Percentiles rank a stretch among this genome's conserved stretches.
These are phyloP conservation scores for Solanum hybrid DNA, from an alignment of 305 asterid species.

Conservation along the genomic window DNA sequence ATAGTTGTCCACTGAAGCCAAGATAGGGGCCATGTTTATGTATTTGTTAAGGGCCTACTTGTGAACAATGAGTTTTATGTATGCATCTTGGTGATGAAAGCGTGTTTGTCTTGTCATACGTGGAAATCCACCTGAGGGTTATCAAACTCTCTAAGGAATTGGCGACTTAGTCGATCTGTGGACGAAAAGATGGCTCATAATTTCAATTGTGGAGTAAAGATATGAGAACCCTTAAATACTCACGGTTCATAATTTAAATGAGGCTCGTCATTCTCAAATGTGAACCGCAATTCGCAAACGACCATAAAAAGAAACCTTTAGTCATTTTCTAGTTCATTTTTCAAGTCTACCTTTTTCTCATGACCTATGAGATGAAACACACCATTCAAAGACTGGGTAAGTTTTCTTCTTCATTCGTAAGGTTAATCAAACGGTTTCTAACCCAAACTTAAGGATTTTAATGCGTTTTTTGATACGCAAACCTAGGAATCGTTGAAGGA, in stretches of 20 bases:
- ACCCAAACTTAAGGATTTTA: neutral
- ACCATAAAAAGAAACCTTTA: neutral
- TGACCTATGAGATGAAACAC: neutral
- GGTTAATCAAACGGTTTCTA: neutral
- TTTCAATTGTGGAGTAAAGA: too few relatives aligned
- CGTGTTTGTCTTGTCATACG: fast-evolving
- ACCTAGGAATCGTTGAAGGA: neutral
- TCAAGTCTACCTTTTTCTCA: neutral
- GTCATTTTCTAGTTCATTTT: fast-evolving
- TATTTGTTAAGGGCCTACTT: too few relatives aligned
- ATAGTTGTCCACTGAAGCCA: too few relatives aligned
- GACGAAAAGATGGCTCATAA: neutral
- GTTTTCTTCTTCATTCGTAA: neutral
- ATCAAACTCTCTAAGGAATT: neutral
- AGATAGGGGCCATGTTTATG: too few relatives aligned
- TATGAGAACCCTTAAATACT: too few relatives aligned
- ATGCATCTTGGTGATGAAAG: fast-evolving
- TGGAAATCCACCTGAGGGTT: fast-evolving
- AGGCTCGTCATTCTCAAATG: neutral
- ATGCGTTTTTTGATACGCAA: neutral
- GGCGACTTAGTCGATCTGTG: fast-evolving
- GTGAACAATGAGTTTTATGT: too few relatives aligned
- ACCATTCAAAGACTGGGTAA: fast-evolving
- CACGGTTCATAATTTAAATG: too few relatives aligned
- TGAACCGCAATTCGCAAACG: neutral